Evolutionary conservation across 129 eudicot genomes (phyloP).

Genomic region (Artemisia argyi): DNA sequence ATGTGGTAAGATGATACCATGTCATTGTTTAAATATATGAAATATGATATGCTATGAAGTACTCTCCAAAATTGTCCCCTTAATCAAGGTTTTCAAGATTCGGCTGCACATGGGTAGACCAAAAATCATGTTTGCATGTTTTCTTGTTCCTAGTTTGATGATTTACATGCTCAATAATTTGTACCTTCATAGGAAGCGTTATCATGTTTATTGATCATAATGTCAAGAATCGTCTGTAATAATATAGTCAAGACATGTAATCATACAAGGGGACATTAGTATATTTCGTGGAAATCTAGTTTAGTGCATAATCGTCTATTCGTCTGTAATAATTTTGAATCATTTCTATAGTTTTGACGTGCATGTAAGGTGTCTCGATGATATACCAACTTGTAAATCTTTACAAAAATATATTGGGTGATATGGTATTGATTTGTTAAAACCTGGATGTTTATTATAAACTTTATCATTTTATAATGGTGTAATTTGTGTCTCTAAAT

Average conservation of each 20-base stretch:
- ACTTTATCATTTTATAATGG: too few species aligned
- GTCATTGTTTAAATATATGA: constrained; percentile 4
- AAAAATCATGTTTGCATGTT: constrained; percentile 13
- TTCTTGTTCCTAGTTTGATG: constrained; percentile 17
- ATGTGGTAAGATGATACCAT: constrained; percentile 25
- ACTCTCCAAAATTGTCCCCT: constrained; percentile 20
- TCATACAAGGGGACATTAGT: too few species aligned
- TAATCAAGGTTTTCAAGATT: constrained; percentile 11
- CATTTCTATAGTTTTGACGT: too few species aligned
- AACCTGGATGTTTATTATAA: too few species aligned
- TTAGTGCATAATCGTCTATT: too few species aligned
- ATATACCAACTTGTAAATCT: constrained; percentile 8
- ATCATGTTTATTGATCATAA: constrained; percentile 1
- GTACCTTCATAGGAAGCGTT: not conserved
- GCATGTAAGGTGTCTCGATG: not conserved
- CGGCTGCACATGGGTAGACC: constrained; percentile 24
- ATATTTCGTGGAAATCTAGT: too few species aligned
- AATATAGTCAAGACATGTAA: not conserved
- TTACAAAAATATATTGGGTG: not conserved
- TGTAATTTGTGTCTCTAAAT: too few species aligned
- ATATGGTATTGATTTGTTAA: too few species aligned
- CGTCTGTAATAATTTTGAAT: too few species aligned
- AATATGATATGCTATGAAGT: not conserved
- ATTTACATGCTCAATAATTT: not conserved
- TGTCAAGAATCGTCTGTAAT: not conserved